These are phyloP conservation scores for Diaporthe sp. DNA, from an alignment of 2,329 filamentous ascomycete genomes.

Conservation along the genomic window DNA sequence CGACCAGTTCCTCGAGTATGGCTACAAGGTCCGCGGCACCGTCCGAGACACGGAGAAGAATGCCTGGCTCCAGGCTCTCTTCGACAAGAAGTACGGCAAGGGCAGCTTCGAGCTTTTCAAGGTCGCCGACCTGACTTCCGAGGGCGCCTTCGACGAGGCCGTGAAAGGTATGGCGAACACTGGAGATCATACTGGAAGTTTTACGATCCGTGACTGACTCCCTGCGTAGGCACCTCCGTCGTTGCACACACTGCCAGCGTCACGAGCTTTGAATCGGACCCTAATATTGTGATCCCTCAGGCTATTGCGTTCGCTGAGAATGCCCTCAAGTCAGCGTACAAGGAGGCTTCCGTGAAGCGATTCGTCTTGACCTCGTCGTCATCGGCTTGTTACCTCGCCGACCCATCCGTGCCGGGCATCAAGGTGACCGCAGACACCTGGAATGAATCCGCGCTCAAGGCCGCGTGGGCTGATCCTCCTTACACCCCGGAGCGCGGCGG, in stretches of 20 bases:
- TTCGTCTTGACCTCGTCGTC: slow-evolving; percentile 22
- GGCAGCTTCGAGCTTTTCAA: slow-evolving; percentile 48
- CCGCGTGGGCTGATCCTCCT: background rate
- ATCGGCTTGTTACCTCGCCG: background rate
- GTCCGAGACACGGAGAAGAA: slow-evolving; percentile 51
- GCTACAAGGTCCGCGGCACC: slow-evolving; percentile 56
- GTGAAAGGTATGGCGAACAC: background rate
- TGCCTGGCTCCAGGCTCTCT: slow-evolving; percentile 46
- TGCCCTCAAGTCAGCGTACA: slow-evolving; percentile 8
- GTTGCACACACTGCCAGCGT: background rate
- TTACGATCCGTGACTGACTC: background rate
- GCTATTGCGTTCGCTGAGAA: background rate
- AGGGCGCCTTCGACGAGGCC: slow-evolving; percentile 18
- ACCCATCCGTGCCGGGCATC: slow-evolving; percentile 47
- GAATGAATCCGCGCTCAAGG: slow-evolving; percentile 41
- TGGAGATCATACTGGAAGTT: background rate
- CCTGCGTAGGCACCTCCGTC: background rate
- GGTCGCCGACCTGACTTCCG: slow-evolving; percentile 46
- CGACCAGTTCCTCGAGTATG: slow-evolving; percentile 52
- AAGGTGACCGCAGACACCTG: slow-evolving; percentile 51
- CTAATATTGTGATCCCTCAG: background rate
- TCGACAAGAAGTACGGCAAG: slow-evolving; percentile 45
- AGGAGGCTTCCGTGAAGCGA: slow-evolving; percentile 11
- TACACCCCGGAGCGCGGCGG: background rate
- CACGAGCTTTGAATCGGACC: background rate